phyloP scores from a whole-genome alignment of 139 green algal genomes.

The Chlorella sp. region DNA sequence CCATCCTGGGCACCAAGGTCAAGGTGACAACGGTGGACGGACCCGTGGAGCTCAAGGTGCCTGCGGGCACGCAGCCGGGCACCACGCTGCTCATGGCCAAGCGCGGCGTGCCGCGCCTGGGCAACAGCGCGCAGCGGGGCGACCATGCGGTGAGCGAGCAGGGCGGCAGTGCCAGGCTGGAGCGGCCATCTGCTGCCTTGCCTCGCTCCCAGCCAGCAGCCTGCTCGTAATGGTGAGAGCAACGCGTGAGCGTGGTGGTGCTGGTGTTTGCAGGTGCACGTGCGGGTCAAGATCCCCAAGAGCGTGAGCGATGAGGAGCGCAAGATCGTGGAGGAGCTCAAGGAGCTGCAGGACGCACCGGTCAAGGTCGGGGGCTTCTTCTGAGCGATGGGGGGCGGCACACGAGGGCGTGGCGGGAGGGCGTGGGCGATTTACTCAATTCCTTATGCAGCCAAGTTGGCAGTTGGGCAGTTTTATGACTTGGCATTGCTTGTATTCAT shows the following conservation, averaged over 20 bases:
- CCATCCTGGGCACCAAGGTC: conserved; percentile 23
- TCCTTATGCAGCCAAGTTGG: no score
- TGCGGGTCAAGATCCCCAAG: conserved; percentile 92
- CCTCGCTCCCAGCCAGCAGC: no score
- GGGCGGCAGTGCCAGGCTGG: no score
- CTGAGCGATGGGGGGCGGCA: no score
- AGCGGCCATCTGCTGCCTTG: no score
- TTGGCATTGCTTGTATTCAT: no score
- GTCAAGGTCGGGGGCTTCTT: conserved; percentile 44
- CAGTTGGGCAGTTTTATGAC: no score
- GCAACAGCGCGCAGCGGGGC: conserved; percentile 30
- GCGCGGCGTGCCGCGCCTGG: conserved; percentile 87
- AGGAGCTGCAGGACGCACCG: conserved; percentile 48
- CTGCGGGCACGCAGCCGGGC: conserved; percentile 89
- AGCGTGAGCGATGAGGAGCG: conserved; percentile 73
- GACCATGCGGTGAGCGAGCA: not conserved
- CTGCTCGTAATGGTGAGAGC: no score
- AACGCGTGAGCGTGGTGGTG: no score
- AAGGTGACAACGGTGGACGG: conserved; percentile 90
- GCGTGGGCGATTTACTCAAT: no score
- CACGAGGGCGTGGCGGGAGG: no score
- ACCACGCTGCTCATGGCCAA: conserved; percentile 98
- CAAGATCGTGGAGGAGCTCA: conserved; percentile 90
- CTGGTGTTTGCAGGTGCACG: conserved; percentile 58
- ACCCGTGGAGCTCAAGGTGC: conserved; percentile 94